A percentile compares a stretch with the other conserved stretches of the same genome.
phyloP scores from a whole-genome alignment of 2,329 filamentous ascomycete genomes.

The Rutstroemia sp. region DNA sequence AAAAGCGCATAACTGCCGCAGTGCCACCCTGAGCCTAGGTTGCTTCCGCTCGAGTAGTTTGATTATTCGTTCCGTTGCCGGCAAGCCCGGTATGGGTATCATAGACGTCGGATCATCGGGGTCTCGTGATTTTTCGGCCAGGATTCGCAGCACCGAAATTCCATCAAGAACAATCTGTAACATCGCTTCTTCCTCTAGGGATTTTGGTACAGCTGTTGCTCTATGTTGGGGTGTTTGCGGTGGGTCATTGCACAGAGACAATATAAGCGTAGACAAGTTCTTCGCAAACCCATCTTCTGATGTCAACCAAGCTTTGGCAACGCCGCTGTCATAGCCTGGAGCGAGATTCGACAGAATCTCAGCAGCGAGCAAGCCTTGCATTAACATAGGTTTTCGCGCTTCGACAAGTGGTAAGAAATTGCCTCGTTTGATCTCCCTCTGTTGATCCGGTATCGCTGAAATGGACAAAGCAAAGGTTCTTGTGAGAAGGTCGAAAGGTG shows the following conservation, averaged over 20 bases:
- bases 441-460: conserved; percentile 73
- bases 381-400: conserved; percentile 77
- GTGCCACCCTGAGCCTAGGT: conserved; percentile 54
- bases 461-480: conserved; percentile 82
- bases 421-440: conserved; percentile 47
- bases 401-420: conserved; percentile 64
- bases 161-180: conserved; percentile 56
- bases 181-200: conserved; percentile 30
- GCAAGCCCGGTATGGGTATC: conserved; percentile 55
- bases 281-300: conserved; percentile 78
- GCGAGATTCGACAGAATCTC: conserved; percentile 78
- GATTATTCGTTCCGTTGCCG: conserved; percentile 59
- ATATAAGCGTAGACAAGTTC: conserved; percentile 68
- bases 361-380: conserved; percentile 85
- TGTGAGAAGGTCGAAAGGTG: conserved; percentile 74
- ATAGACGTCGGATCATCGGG: conserved; percentile 41
- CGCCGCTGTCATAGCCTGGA: conserved; percentile 59
- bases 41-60: conserved; percentile 59
- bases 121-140: conserved; percentile 61
- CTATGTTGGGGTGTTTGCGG: conserved; percentile 40
- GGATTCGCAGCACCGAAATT: conserved; percentile 57
- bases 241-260: conserved; percentile 54
- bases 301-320: conserved; percentile 75
- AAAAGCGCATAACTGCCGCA: conserved; percentile 62
- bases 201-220: conserved; percentile 22